These are phyloP conservation scores for Macrolepiota fuliginosa DNA, from an alignment of 768 basidiomycete species.

Conservation along the genomic window DNA sequence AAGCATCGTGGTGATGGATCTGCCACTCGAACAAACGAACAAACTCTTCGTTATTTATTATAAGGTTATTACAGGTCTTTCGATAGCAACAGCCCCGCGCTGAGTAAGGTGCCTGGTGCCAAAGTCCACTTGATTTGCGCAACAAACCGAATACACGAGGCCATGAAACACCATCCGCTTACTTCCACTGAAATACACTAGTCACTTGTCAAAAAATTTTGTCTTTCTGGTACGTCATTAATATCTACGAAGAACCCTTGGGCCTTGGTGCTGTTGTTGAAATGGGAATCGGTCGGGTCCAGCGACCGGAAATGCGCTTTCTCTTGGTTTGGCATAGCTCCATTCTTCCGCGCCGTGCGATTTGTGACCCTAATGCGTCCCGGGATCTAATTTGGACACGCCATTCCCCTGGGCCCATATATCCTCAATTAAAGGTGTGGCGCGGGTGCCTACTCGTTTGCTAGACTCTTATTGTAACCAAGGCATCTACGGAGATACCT, in stretches of 20 bases:
- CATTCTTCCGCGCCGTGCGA: not conserved
- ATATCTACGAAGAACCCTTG: no score
- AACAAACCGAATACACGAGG: not conserved
- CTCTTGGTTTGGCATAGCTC: not conserved
- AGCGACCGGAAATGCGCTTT: not conserved
- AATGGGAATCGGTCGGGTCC: not conserved
- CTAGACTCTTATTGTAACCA: no score
- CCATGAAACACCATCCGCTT: not conserved
- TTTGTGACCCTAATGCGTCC: not conserved
- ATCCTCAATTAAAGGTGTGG: not conserved
- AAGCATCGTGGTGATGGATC: no score
- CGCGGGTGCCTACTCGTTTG: no score
- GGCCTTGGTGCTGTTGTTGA: not conserved
- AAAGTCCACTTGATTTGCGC: not conserved
- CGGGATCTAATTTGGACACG: not conserved
- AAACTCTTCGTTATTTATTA: no score
- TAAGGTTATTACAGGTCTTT: no score
- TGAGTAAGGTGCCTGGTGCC: no score
- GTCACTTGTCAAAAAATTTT: no score
- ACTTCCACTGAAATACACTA: not conserved
- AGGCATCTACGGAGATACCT: no score
- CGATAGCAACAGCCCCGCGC: no score
- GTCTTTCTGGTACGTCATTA: no score
- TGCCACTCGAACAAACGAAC: no score
- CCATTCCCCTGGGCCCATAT: not conserved